Evolutionary conservation across 305 asterid genomes (phyloP), one percentile per base, ranked within the genome.

Genomic region (Fraxinus sp.): DNA sequence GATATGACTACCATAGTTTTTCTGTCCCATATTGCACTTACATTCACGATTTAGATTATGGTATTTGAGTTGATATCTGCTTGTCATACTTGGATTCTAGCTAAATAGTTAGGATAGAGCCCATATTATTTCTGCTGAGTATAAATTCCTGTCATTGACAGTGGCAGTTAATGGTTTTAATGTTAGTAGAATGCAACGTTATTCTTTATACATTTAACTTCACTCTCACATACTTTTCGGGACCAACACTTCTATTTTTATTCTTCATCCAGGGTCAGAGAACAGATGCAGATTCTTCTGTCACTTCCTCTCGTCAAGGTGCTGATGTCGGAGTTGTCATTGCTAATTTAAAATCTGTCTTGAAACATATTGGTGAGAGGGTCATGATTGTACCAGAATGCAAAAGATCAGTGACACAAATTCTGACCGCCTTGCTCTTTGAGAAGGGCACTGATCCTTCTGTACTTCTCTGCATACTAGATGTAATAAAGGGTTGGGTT

Each of bases 241-340:
- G 78, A 79, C 83, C 74, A 82, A 78, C 59, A 75, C 36, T 78
- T 80, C 76, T 75, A 77, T 83, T 26, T 86, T 86, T 84, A 49
- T 79, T 79, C 71, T 78, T 79, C 66, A 78, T 89, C 70, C 90
- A 94, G 99, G 97, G 94, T 84, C 99, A 93, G 86, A 92, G 95
- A 88, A 85, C 96, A 76, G 99, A 95, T 81, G 87, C 97, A 83
- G 99, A 97, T 90, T 91, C 98, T 81, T 94, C 98, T n/a, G 97
- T 91, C 86, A 91, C 97, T 79, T 97, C 97, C 82, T 94, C 98
- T 81, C 99, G 97, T 80, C 99, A 97, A 89, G 98, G 93, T 86
- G 94, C 97, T 79, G 99, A 97, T 90, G 91, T 90, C 80, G 98
- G 98, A 79, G 96, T 89, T 64, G 95, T 91, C 85, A 90, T 95